Base-by-base conservation (phyloP, 2,329 filamentous ascomycete genomes). In the Trichophyton equinum region DNA sequence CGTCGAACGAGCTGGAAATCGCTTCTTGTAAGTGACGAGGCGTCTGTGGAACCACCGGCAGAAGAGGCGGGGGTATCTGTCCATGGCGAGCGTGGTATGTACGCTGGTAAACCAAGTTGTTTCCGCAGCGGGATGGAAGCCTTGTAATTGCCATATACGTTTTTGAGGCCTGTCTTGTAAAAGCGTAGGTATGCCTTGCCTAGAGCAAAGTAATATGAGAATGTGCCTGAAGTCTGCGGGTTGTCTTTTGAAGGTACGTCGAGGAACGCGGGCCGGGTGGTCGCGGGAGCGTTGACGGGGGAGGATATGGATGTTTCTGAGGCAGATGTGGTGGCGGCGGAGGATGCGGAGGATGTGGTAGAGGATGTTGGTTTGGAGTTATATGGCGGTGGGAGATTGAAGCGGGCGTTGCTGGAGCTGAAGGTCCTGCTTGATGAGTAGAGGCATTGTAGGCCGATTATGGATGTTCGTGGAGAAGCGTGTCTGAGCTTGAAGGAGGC, bases 91-190 rank as follows among this genome's bases (percentile, higher is more conserved):
- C 61, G 66, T 9, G 71, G 71, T 70, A 78, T 38, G 63, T 74
- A 70, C 57, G 59, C 62, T 20, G 68, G 62, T 53, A 74, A 49
- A 57, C 70, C 65, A 53, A 72, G 62, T 65, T 68, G 36, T 66
- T 71, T 61, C 55, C 72, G 63, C 57, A 72, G 60, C 64, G 71
- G 64, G 59, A 75, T 27, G 36, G 73, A 66, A 60, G 68, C 67
- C 69, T 73, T 65, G 65, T 79, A 78, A 65, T 95, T 96, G 62
- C 78, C 75, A 71, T 84, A 85, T 58, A 95, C 85, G 67, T 87
- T 84, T 69, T 85, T 85, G 36, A 96, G 75, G 18, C 91, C 92
- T 0, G 83, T 81, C 75, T 94, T 95, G 83, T 96, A 97, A 81
- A 97, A 97, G 40, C 74, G 74, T 8, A 87, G 73, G 74, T 95